phyloP scores from a whole-genome alignment of 1,284 basidiomycete genomes.

The Caloboletus firmus region DNA sequence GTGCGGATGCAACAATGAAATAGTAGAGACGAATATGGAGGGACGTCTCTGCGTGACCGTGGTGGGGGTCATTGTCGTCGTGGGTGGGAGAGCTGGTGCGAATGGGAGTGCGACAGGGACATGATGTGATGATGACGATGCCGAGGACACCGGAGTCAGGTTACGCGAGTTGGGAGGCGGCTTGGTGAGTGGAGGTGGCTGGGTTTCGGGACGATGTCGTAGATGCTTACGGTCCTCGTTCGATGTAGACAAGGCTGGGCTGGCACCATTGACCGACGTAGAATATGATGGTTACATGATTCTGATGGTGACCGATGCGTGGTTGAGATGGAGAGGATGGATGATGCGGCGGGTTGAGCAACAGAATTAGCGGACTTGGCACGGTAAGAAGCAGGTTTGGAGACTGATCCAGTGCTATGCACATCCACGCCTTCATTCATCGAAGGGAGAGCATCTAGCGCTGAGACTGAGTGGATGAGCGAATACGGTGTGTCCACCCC shows the following conservation, averaged over 20 bases:
- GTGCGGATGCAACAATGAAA: constrained; percentile 25
- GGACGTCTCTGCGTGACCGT: constrained; percentile 27
- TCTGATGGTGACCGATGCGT: constrained; percentile 10
- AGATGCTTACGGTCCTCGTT: constrained; percentile 27
- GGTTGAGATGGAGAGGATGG: constrained; percentile 31
- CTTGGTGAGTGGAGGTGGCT: constrained; percentile 20
- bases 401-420: constrained; percentile 10
- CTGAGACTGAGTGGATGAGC: constrained; percentile 43
- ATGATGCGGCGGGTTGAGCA: background rate
- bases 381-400: constrained; percentile 28
- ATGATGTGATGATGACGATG: constrained; percentile 58
- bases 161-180: constrained; percentile 39
- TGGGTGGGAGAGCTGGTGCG: constrained; percentile 39
- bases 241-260: constrained; percentile 2
- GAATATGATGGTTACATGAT: constrained; percentile 15
- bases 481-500: constrained; percentile 20
- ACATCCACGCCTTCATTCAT: constrained; percentile 11
- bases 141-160: constrained; percentile 55
- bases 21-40: constrained; percentile 30
- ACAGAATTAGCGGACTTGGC: constrained; percentile 30
- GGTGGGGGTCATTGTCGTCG: constrained; percentile 36
- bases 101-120: constrained; percentile 44
- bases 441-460: constrained; percentile 42
- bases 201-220: constrained; percentile 23
- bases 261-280: constrained; percentile 11